Conservation (phyloP, 805 yeast genomes). For the Kodamaea sagamina region DNA sequence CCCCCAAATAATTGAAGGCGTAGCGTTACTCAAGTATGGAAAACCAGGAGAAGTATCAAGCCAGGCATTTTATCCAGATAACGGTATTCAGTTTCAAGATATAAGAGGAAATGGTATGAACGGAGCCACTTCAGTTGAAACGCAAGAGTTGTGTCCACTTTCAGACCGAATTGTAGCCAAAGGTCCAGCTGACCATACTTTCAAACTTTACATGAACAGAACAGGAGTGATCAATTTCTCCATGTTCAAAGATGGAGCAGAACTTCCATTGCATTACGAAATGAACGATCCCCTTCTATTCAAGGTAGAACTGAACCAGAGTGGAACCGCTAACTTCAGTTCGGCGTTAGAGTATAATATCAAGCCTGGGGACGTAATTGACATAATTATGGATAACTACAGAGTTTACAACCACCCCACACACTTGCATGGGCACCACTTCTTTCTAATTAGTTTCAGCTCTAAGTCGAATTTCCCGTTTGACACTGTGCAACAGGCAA, state of each 20-base stretch:
- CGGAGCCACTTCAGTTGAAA: constrained; percentile 4
- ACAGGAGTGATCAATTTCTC: constrained; percentile 30
- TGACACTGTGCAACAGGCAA: constrained; percentile 27
- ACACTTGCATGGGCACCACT: constrained; percentile 38
- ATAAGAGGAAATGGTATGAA: constrained; percentile 24
- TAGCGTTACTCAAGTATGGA: constrained; percentile 28
- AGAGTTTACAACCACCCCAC: constrained; percentile 34
- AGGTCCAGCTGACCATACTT: constrained; percentile 28
- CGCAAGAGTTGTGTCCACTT: constrained; percentile 11
- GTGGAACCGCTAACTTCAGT: neutral
- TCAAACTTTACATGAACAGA: constrained; percentile 30
- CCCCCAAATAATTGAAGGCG: constrained; percentile 32
- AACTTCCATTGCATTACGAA: constrained; percentile 9
- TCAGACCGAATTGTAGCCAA: constrained; percentile 5
- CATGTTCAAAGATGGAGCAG: constrained; percentile 24
- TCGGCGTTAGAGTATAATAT: constrained; percentile 16
- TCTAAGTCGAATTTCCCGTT: constrained; percentile 26
- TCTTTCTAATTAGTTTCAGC: constrained; percentile 30
- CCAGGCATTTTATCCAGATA: neutral
- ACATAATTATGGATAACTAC: constrained; percentile 32
- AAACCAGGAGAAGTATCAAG: neutral
- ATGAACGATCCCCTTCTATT: constrained; percentile 12
- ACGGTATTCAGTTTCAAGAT: constrained; percentile 24
- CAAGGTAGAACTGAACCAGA: constrained; percentile 12
- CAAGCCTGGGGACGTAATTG: constrained; percentile 31